Conservation (phyloP, 345 rosid species). For the Citrus reticulata region DNA sequence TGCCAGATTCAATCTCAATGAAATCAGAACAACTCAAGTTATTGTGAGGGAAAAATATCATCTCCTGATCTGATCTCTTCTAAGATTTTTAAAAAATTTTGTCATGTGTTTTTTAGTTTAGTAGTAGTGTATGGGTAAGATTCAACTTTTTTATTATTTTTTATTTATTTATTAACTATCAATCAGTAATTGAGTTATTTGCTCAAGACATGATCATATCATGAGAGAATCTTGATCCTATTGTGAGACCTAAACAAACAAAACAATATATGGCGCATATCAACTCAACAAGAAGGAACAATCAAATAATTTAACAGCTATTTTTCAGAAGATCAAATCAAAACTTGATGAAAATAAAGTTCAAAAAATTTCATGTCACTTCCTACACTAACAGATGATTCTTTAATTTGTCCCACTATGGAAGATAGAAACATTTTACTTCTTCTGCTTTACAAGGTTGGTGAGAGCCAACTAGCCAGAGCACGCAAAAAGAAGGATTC, state of each 20-base stretch:
- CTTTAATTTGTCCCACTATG: not conserved
- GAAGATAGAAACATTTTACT: not conserved
- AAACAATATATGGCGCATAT: not conserved
- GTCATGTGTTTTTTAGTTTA: no score
- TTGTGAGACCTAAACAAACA: no score
- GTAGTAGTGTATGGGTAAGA: no score
- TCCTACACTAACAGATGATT: not conserved
- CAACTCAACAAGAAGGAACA: not conserved
- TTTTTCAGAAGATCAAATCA: not conserved
- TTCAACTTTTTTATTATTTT: no score
- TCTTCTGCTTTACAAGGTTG: not conserved
- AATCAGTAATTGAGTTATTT: no score
- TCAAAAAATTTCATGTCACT: not conserved
- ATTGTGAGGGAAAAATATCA: no score
- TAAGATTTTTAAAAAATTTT: no score
- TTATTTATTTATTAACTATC: no score
- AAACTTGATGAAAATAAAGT: not conserved
- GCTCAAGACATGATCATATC: no score
- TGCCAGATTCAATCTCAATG: no score
- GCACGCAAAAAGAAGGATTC: not conserved
- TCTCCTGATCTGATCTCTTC: no score
- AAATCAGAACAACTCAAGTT: no score
- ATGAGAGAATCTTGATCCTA: fast-evolving
- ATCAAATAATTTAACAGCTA: not conserved
- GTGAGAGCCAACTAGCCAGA: not conserved